Conservation (phyloP, 2,329 filamentous ascomycete genomes). For the Arthrobotrys megalospora region DNA sequence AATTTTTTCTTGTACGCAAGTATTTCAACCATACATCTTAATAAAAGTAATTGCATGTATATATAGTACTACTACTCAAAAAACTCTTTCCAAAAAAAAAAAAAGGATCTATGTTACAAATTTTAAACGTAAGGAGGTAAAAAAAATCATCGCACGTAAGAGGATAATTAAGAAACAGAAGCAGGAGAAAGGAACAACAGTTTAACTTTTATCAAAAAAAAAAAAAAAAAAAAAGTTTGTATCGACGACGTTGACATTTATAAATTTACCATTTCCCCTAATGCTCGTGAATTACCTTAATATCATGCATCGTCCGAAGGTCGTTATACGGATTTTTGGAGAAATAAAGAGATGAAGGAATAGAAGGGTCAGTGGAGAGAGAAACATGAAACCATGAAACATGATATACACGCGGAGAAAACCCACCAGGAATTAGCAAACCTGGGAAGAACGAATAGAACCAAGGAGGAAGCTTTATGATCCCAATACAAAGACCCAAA, state of each 20-base stretch:
- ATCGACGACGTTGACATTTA: background rate
- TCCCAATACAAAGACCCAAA: slow-evolving; percentile 4
- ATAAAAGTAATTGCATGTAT: slow-evolving; percentile 3
- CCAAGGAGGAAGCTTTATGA: background rate
- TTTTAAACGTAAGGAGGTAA: background rate
- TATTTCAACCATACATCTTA: slow-evolving; percentile 34
- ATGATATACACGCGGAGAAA: slow-evolving; percentile 10
- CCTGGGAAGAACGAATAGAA: background rate
- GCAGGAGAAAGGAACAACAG: background rate
- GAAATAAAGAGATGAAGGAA: slow-evolving; percentile 13
- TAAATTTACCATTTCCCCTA: background rate
- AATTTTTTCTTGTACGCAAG: slow-evolving; percentile 1
- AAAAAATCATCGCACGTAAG: slow-evolving; percentile 4
- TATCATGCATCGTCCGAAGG: slow-evolving; percentile 16
- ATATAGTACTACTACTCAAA: background rate
- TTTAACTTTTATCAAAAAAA: background rate
- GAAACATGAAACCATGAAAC: background rate
- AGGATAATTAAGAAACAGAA: background rate
- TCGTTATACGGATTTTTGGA: slow-evolving; percentile 12
- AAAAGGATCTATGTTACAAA: slow-evolving; percentile 22
- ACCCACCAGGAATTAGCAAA: background rate
- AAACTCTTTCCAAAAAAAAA: background rate
- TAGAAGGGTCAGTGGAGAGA: background rate
- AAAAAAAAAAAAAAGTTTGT: slow-evolving; percentile 3
- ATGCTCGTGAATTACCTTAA: background rate